Conservation (phyloP, 768 basidiomycete genomes). For the Collybia sordida region DNA sequence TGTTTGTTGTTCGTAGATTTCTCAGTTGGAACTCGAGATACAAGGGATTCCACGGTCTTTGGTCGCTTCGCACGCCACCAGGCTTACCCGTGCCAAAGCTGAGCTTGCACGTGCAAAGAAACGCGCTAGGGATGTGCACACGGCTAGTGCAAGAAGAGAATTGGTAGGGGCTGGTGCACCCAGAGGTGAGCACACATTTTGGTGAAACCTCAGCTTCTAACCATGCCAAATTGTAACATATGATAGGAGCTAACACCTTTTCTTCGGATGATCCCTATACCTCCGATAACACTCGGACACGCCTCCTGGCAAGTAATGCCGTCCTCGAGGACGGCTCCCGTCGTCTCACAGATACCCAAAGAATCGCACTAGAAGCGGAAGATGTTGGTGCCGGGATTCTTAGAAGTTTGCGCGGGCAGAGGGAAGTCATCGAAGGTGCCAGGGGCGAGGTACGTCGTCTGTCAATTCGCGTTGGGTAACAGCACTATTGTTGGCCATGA, state of each 20-base stretch:
- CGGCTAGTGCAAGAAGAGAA: slow-evolving; percentile 13
- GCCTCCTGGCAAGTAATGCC: slow-evolving; percentile 72
- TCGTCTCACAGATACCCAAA: slow-evolving; percentile 74
- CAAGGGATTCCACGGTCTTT: slow-evolving; percentile 89
- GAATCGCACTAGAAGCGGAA: slow-evolving; percentile 92
- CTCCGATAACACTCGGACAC: slow-evolving; percentile 51
- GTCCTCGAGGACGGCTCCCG: slow-evolving; percentile 72
- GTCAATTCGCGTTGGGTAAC: not conserved
- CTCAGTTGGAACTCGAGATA: slow-evolving; percentile 93
- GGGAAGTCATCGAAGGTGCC: slow-evolving; percentile 90
- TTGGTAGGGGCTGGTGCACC: too few species aligned
- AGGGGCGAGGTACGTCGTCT: slow-evolving; percentile 66
- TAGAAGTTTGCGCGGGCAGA: slow-evolving; percentile 72
- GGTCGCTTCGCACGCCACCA: slow-evolving; percentile 61
- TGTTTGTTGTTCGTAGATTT: slow-evolving; percentile 51
- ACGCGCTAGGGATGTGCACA: slow-evolving; percentile 68
- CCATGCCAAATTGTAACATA: not conserved
- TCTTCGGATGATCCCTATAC: slow-evolving; percentile 75
- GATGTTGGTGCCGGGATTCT: slow-evolving; percentile 88
- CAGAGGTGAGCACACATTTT: too few species aligned
- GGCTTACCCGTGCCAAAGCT: slow-evolving; percentile 67
- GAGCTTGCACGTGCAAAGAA: slow-evolving; percentile 79
- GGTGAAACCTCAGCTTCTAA: too few species aligned
- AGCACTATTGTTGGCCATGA: not conserved
- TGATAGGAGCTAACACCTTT: not conserved